Evolutionary conservation across 495 filamentous ascomycete species (phyloP), one percentile per base, ranked within the genome.

Genomic region (Barbatosphaeria neglecta): DNA sequence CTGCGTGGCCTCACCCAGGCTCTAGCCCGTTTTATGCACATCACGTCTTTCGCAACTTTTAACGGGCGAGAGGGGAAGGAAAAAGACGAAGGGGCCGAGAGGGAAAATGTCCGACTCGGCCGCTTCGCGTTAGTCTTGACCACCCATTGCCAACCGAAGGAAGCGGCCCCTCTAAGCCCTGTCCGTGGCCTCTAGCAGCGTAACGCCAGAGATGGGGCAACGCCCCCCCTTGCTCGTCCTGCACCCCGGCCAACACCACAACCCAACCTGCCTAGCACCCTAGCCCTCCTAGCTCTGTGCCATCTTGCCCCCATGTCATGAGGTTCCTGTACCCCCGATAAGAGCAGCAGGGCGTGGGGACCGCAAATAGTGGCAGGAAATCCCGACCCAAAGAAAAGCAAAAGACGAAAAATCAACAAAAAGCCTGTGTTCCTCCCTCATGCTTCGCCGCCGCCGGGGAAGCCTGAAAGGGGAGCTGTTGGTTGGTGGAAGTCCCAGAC

Each of bases 151-250:
- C 22, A 22, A 41, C 39, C 39, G 31, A 41, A 41, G 39, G 39
- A 41, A 41, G 39, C 39, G 31, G 31, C 23, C 39, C 39, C 39
- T 41, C 39, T 41, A 41, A 41, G 39, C 39, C 39, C 39, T 41
- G 39, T 41, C 38, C 31, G 39, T 41, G 39, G 39, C 22, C 39
- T 41, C n/a, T 41, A 41, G 39, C 19, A 41, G 20, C 39, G 39
- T 23, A 41, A 41, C 39, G 22, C 22, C 39, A 22, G 39, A 18
- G 15, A 41, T 41, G 39, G 39, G 39, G 20, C 22, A 22, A 11
- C 28, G 15, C 28, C 28, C 33, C 39, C 39, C 37, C 22, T 23
- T 41, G 39, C 20, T 22, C 20, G 10, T 41, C 7, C 39, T 41
- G 39, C 39, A 41, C 39, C 39, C 39, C 39, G 39, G 39, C 19